Base-by-base conservation (phyloP, 345 rosid species). In the Gossypium anomalum region DNA sequence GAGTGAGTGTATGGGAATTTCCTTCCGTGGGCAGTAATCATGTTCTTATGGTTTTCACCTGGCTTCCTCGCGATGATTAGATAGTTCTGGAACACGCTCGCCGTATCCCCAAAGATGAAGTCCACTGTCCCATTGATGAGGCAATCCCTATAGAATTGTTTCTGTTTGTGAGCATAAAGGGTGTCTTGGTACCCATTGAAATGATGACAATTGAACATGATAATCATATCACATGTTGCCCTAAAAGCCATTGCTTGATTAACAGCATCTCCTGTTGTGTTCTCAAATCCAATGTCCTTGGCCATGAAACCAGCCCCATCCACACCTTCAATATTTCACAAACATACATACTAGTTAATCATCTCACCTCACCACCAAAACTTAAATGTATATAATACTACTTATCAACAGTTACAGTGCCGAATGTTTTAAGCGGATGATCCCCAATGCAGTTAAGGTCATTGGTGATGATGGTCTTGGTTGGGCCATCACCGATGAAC, bases 401-500 rank as follows among this genome's bases (percentile, higher is more conserved):
- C 89, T 75, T 77, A 94, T 97, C 61, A 41, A 92, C 74, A 5
- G 97, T 86, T 16, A 89, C 81, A 4, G 95, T 88, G 8, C 45
- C 79, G 78, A 43, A 85, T 27, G 97, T 87, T 22, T 22, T 22
- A 57, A 52, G 72, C 75, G 72, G 75, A 72, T 3, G 89, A 93
- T 25, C 81, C 83, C 9, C 2, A 0, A 76, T 77, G 20, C 7
- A 85, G 76, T 76, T 89, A 49, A 74, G 75, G 61, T 23, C 79
- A 12, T 92, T 92, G 52, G 90, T 83, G 83, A 94, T 85, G 48
- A 58, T 79, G 25, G 95, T 92, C 83, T 85, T 89, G 3, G 79
- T 77, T 15, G 88, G 80, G 15, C 95, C 98, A n/a, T 94, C 98
- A 0, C 97, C 95, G 41, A 92, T 74, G 72, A 94, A 77, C 85